Base-by-base conservation (phyloP, 768 basidiomycete genomes). In the Cantharellus cinnabarinus region DNA sequence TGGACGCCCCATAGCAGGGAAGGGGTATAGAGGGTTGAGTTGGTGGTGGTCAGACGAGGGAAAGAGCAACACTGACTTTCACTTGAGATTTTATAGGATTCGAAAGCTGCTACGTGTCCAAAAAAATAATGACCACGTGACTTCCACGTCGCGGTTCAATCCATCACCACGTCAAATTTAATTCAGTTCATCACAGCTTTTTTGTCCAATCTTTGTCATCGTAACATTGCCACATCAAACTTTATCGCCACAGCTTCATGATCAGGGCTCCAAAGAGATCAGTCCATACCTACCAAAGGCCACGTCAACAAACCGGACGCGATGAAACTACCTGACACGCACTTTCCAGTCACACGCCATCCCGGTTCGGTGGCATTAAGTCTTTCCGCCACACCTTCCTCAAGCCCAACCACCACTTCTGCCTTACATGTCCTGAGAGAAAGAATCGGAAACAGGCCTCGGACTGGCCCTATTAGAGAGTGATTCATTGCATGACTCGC, bases 401-500 rank as follows among this genome's bases (percentile, higher is more conserved):
- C 71, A 2, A 99, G 74, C 0, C 89, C 94, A 35, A 88, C 89
- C 3, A 82, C 85, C 2, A 95, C 90, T 66, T 97, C 91, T 0
- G 94, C 94, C 69, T 99, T 99, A 74, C 85, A 89, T 0, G 94
- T 98, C 15, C 94, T 77, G 60, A 97, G 71, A 66, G 87, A 89
- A 35, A 97, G 71, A 4, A 95, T 67, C 0, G 85, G 83, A 71
- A 94, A 86, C 4, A 81, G 72, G 1, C 86, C 85, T 0, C 79
- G 78, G 5, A 97, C 70, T 2, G 87, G 85, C 3, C 90, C 88
- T 82, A 57, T 38, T 20, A 37, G 40, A 48, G 44, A 48, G 44
- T 29, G 1, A 29, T 10, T 54, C 60, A 14, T 44, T 50, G 10
- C n/a, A 53, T 50, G 42, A 39, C 42, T 48, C 41, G 53, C 5